phyloP scores from a whole-genome alignment of 352 stramenopile species.

The Globisporangium echinulatum region DNA sequence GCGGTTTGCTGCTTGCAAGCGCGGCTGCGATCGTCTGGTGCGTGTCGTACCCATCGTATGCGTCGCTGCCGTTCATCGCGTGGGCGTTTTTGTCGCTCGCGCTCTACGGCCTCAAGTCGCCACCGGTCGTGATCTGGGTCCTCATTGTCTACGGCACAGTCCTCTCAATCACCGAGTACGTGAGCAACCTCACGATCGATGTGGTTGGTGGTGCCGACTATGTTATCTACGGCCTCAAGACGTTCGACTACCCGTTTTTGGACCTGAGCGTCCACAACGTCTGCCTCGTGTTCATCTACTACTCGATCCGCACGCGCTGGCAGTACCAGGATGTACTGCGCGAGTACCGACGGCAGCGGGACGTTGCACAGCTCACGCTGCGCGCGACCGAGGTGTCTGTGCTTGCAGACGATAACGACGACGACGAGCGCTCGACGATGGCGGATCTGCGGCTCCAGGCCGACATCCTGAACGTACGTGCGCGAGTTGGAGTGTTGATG shows the following conservation, averaged over 20 bases:
- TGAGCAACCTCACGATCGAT: conserved; percentile 56
- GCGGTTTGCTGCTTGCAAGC: conserved; percentile 58
- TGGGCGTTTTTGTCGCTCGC: conserved; percentile 63
- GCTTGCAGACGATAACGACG: background rate
- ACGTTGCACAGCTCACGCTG: conserved; percentile 12
- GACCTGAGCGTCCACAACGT: conserved; percentile 73
- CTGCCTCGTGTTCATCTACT: conserved; percentile 70
- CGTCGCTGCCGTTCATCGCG: conserved; percentile 51
- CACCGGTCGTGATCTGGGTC: conserved; percentile 45
- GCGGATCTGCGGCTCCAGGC: conserved; percentile 34
- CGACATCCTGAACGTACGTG: conserved; percentile 40
- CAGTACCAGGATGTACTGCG: conserved; percentile 62
- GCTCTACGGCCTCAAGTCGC: conserved; percentile 50
- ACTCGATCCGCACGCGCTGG: conserved; percentile 74
- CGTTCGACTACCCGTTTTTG: conserved; percentile 70
- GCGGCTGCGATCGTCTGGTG: conserved; percentile 66
- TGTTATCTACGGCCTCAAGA: conserved; percentile 47
- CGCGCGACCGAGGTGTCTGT: conserved; percentile 1
- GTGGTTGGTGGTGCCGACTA: conserved; percentile 37
- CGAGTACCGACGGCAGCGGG: conserved; percentile 16
- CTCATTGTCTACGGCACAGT: conserved; percentile 59
- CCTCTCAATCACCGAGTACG: conserved; percentile 55
- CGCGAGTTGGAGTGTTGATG: no score
- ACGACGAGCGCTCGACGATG: conserved; percentile 23
- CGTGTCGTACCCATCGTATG: conserved; percentile 81